These are phyloP conservation scores for Venturia aucupariae DNA, from an alignment of 2,329 filamentous ascomycete genomes.

Conservation along the genomic window DNA sequence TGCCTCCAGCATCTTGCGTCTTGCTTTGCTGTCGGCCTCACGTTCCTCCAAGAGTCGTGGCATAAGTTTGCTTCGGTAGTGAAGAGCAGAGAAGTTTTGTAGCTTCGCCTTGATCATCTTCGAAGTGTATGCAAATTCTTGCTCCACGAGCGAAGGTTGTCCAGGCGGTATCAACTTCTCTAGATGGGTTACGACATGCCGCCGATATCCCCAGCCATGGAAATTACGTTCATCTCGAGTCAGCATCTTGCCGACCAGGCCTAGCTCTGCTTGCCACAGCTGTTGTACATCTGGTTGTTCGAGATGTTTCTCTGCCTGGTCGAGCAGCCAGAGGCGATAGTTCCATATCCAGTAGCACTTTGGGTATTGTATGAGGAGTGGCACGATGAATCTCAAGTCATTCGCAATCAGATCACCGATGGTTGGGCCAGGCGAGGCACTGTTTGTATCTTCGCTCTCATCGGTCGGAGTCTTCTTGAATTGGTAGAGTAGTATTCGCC, in stretches of 20 bases:
- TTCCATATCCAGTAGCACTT: conserved; percentile 99
- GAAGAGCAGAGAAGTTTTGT: conserved; percentile 97
- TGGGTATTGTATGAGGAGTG: conserved; percentile 73
- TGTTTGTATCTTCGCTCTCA: neutral
- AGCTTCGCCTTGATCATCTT: conserved; percentile 78
- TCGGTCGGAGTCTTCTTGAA: conserved; percentile 28
- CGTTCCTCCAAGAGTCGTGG: conserved; percentile 65
- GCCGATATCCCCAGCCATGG: conserved; percentile 90
- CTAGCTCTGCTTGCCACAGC: conserved; percentile 80
- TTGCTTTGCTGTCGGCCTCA: conserved; percentile 49
- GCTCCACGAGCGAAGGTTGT: conserved; percentile 41
- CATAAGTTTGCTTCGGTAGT: conserved; percentile 78
- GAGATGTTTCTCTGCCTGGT: conserved; percentile 51
- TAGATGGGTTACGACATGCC: conserved; percentile 65
- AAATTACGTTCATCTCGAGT: conserved; percentile 82
- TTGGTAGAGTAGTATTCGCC: conserved; percentile 57
- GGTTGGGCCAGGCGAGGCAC: neutral
- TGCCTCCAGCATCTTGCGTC: conserved; percentile 62
- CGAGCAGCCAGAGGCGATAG: conserved; percentile 77
- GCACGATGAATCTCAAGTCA: conserved; percentile 76
- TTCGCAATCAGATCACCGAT: conserved; percentile 49
- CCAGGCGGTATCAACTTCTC: conserved; percentile 42
- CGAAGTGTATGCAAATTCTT: conserved; percentile 83
- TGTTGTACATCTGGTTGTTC: conserved; percentile 50
- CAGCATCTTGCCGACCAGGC: conserved; percentile 79